These are phyloP conservation scores for Acanthamoeba triangularis DNA, from an alignment of 208 protist species.

Conservation along the genomic window DNA sequence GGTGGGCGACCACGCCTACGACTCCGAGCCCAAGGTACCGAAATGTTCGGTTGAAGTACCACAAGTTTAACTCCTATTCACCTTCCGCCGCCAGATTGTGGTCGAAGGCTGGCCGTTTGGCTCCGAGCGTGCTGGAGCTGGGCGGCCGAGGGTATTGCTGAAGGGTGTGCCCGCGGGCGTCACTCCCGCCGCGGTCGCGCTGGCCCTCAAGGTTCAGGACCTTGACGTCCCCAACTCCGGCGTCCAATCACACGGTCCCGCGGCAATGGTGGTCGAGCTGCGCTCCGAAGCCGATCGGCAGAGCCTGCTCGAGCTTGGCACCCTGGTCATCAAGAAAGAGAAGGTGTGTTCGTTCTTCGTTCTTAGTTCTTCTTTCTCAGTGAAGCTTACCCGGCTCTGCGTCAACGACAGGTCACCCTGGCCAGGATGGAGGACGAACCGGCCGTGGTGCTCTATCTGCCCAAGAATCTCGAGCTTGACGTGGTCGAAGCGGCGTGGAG, in stretches of 20 bases:
- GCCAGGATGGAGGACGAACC: background rate
- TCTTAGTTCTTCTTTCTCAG: background rate
- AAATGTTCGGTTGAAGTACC: background rate
- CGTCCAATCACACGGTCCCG: background rate
- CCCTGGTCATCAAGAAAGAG: background rate
- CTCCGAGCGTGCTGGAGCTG: background rate
- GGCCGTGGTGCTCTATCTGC: background rate
- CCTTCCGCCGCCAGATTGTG: background rate
- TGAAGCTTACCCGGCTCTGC: background rate
- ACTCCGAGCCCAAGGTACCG: background rate
- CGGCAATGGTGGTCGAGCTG: background rate
- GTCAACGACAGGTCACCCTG: background rate
- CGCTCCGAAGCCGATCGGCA: background rate
- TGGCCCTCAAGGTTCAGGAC: background rate
- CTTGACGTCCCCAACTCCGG: background rate
- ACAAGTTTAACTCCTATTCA: background rate
- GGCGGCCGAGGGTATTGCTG: background rate
- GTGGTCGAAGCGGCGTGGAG: background rate
- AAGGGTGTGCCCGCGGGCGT: background rate
- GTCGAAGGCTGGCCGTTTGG: background rate
- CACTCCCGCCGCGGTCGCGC: background rate
- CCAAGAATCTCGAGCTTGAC: background rate
- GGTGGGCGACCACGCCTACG: constrained; percentile 3
- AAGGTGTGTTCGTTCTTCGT: background rate
- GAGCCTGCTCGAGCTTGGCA: background rate